Evolutionary conservation across 2,329 filamentous ascomycete species (phyloP).

Genomic region (Calonectria pseudoreteaudii): DNA sequence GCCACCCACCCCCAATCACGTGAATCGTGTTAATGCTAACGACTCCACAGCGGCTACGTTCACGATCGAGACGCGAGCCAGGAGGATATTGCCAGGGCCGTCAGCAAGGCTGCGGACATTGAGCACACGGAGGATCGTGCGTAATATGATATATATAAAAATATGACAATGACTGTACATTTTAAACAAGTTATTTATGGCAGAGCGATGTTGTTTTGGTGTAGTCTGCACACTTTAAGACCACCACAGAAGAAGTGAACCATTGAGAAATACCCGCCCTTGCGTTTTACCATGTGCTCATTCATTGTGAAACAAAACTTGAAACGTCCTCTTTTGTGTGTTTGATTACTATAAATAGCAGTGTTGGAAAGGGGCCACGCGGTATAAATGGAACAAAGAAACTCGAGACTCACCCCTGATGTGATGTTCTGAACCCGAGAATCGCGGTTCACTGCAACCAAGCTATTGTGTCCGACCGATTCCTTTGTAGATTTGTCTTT

Average conservation of each 20-base stretch:
- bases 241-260: not conserved
- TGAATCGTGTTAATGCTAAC: not conserved
- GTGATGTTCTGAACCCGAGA: not conserved
- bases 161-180: slow-evolving; percentile 1
- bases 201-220: not conserved
- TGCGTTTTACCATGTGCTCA: too few species aligned
- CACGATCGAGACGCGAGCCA: slow-evolving; percentile 33
- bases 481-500: not conserved
- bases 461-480: not conserved
- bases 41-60: slow-evolving; percentile 29
- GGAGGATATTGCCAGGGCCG: slow-evolving; percentile 32
- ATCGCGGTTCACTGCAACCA: not conserved
- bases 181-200: not conserved
- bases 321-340: not conserved
- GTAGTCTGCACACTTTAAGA: not conserved
- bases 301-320: not conserved
- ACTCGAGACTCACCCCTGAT: not conserved
- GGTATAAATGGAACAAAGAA: not conserved
- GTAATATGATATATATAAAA: slow-evolving; percentile 2
- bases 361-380: not conserved
- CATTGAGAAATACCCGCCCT: slow-evolving; percentile 13
- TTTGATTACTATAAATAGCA: not conserved
- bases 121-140: slow-evolving; percentile 38
- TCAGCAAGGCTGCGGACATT: slow-evolving; percentile 26
- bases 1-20: not conserved